These are phyloP conservation scores for Pichia sp. DNA, from an alignment of 1,139 yeast species.

Conservation along the genomic window DNA sequence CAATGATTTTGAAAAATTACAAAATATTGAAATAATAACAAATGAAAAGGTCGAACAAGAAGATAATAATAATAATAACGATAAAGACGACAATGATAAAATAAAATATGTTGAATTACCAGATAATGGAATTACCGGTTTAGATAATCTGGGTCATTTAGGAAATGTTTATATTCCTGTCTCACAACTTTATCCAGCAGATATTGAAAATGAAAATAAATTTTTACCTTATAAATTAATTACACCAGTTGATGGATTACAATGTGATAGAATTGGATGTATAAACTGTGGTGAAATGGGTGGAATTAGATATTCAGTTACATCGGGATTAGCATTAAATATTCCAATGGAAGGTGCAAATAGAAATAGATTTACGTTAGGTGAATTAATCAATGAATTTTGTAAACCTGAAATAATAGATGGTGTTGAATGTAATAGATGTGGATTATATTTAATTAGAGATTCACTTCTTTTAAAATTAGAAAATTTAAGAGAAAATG, in stretches of 20 bases:
- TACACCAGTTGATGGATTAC: slow-evolving; percentile 87
- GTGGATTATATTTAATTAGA: slow-evolving; percentile 64
- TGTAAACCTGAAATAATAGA: slow-evolving; percentile 77
- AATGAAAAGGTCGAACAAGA: not conserved
- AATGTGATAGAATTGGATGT: slow-evolving; percentile 86
- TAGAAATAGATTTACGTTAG: slow-evolving; percentile 40
- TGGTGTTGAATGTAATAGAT: slow-evolving; percentile 89
- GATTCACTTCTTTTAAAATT: slow-evolving; percentile 44
- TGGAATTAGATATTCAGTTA: slow-evolving; percentile 77
- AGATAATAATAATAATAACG: too few relatives aligned
- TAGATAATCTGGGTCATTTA: slow-evolving; percentile 45
- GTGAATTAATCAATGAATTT: slow-evolving; percentile 64
- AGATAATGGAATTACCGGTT: slow-evolving; percentile 36
- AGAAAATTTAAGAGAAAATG: slow-evolving; percentile 26
- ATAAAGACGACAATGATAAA: slow-evolving; percentile 12
- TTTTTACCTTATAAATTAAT: slow-evolving; percentile 52
- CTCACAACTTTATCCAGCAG: slow-evolving; percentile 64
- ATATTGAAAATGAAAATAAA: slow-evolving; percentile 34
- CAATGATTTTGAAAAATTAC: slow-evolving; percentile 10
- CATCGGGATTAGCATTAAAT: slow-evolving; percentile 74
- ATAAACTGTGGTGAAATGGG: slow-evolving; percentile 88
- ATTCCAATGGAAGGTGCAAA: slow-evolving; percentile 40
- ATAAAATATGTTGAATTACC: slow-evolving; percentile 22
- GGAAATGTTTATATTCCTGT: slow-evolving; percentile 70
- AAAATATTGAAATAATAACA: not conserved